Conservation (phyloP, 306 rosid genomes). For the Arachis stenosperma region DNA sequence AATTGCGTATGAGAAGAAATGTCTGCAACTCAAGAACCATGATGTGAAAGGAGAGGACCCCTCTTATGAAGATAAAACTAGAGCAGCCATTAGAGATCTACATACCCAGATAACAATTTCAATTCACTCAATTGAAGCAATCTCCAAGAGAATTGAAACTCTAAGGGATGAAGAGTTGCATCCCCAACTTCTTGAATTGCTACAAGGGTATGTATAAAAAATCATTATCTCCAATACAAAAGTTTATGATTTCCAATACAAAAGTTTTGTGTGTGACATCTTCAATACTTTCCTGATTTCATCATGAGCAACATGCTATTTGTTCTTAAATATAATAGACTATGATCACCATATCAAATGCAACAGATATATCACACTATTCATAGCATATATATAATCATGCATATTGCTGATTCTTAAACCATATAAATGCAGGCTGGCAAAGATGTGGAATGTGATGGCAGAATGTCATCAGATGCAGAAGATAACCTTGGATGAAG, state of each 20-base stretch:
- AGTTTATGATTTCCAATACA: too few relatives aligned
- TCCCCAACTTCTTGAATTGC: conserved; percentile 80
- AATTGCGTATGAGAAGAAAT: conserved; percentile 80
- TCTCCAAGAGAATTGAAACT: conserved; percentile 81
- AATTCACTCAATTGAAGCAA: conserved; percentile 85
- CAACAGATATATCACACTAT: conserved; percentile 5
- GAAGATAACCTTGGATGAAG: conserved; percentile 75
- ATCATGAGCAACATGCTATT: neutral
- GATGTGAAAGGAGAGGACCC: conserved; percentile 76
- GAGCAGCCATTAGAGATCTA: conserved; percentile 73
- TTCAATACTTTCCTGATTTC: conserved; percentile 11
- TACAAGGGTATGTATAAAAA: conserved; percentile 65
- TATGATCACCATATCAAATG: neutral
- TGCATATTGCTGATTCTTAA: conserved; percentile 24
- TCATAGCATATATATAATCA: conserved; percentile 17
- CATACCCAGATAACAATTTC: conserved; percentile 89
- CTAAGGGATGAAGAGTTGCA: conserved; percentile 88
- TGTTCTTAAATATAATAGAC: neutral
- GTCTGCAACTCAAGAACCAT: conserved; percentile 69
- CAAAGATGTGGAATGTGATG: conserved; percentile 97
- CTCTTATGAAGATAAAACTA: conserved; percentile 70
- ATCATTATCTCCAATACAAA: neutral
- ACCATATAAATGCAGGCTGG: conserved; percentile 55
- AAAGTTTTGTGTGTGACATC: neutral
- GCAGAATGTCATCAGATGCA: conserved; percentile 83